phyloP scores from a whole-genome alignment of 2,329 filamentous ascomycete species.

The Colletotrichum falcatum region DNA sequence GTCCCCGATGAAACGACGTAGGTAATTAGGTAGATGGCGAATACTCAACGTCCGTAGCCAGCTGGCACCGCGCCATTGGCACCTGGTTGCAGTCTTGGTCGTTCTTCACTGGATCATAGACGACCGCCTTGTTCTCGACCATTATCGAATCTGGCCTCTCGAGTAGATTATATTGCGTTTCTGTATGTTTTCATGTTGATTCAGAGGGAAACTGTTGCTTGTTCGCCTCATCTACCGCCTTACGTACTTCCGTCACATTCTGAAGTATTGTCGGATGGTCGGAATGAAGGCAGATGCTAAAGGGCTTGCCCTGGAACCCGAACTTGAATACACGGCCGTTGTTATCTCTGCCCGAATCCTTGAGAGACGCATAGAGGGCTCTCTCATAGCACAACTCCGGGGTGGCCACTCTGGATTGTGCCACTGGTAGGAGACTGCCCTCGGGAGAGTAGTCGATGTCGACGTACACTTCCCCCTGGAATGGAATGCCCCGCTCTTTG shows the following conservation, averaged over 20 bases:
- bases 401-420: too few relatives aligned
- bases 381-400: too few relatives aligned
- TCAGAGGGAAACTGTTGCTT: neutral
- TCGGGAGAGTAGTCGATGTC: too few relatives aligned
- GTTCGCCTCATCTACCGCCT: conserved; percentile 1
- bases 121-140: neutral
- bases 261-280: conserved; percentile 10
- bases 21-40: neutral
- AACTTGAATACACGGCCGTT: neutral
- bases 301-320: conserved; percentile 2
- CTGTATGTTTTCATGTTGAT: neutral
- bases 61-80: neutral
- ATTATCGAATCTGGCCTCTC: neutral
- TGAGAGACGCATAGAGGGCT: neutral
- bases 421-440: too few relatives aligned
- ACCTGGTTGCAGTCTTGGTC: neutral
- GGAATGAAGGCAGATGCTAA: conserved; percentile 22
- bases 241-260: neutral
- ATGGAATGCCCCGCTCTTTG: too few relatives aligned
- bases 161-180: neutral
- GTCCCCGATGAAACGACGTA: too few relatives aligned
- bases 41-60: neutral
- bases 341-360: conserved; percentile 1
- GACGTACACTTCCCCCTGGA: too few relatives aligned
- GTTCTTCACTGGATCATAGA: too few relatives aligned